Evolutionary conservation across 2,329 filamentous ascomycete genomes (phyloP).

Genomic region (Fonsecaea erecta): DNA sequence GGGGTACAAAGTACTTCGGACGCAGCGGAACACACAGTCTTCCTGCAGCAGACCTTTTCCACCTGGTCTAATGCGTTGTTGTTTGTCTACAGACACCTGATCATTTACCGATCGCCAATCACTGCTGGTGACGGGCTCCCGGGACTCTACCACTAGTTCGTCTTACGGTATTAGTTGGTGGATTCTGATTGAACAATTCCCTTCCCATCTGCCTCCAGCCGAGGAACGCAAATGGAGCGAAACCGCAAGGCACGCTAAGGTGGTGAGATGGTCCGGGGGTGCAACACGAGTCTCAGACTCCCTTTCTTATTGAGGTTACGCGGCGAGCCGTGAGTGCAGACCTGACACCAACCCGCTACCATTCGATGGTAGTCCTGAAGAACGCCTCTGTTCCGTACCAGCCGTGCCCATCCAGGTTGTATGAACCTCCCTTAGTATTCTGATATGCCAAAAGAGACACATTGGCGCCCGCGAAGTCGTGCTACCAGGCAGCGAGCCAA

Average conservation of each 20-base stretch:
- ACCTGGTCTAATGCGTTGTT: not conserved
- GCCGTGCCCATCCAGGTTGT: not conserved
- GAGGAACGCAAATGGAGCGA: not conserved
- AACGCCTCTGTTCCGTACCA: not conserved
- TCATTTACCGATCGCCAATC: not conserved
- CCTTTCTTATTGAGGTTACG: not conserved
- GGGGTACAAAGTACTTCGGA: not conserved
- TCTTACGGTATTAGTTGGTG: not conserved
- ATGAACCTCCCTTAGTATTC: not conserved
- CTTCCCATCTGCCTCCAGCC: not conserved
- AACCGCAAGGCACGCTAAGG: not conserved
- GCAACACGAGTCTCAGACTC: not conserved
- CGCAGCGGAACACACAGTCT: not conserved
- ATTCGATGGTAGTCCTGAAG: not conserved
- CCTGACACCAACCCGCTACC: constrained; percentile 12
- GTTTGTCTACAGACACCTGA: not conserved
- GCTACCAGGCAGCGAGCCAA: not conserved
- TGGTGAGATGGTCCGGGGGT: not conserved
- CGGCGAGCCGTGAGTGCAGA: not conserved
- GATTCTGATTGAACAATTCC: not conserved
- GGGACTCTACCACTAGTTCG: not conserved
- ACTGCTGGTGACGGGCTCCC: not conserved
- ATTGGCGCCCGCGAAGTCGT: not conserved
- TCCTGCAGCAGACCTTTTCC: constrained; percentile 2
- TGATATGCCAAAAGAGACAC: not conserved